Evolutionary conservation across 148 eudicot species (phyloP), one percentile per base, ranked within the genome.

Genomic region (Pharnaceum exiguum): DNA sequence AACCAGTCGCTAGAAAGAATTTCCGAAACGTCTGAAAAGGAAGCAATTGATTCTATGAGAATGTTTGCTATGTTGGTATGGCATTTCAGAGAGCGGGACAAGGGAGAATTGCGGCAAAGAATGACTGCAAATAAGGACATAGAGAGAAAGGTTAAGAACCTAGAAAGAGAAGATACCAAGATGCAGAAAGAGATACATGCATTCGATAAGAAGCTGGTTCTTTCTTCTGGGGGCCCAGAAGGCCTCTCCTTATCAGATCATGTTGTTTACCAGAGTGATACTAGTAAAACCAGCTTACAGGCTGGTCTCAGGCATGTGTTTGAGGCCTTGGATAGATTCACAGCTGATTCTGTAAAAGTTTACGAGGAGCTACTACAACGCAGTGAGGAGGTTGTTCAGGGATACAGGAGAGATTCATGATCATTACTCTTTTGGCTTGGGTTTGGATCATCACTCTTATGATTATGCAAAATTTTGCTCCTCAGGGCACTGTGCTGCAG

Each of bases 211-310:
- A 77, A 78, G 68, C 67, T 85, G 51, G 74, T 77, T 52, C 44
- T 75, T 46, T 50, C 70, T 48, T 77, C 81, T 13, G 84, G 73
- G 23, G 79, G 69, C 11, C 67, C 68, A 13, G 81, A 53, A 38
- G 80, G 72, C 35, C 65, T 72, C 29, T 60, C 88, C 4, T 16
- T 84, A 37, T 62, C 79, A 0, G 79, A 86, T 3, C 71, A 76
- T 51, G 85, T 69, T 33, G 98, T 88, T 35, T 88, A 77, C 71
- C 96, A 88, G 73, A 85, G 99, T 29, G 95, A 93, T 35, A 89
- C 99, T 2, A 82, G 80, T 57, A 86, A 61, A 35, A 57, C 76
- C 21, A 86, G 84, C 42, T 59, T 89, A 55, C 96, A 83, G 63
- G 70, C 66, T 16, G 78, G 83, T 28, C 71, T 93, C 70, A 76